Evolutionary conservation across 495 filamentous ascomycete species (phyloP), one percentile per base, ranked within the genome.

Genomic region (Penicillium dipodomyicola): DNA sequence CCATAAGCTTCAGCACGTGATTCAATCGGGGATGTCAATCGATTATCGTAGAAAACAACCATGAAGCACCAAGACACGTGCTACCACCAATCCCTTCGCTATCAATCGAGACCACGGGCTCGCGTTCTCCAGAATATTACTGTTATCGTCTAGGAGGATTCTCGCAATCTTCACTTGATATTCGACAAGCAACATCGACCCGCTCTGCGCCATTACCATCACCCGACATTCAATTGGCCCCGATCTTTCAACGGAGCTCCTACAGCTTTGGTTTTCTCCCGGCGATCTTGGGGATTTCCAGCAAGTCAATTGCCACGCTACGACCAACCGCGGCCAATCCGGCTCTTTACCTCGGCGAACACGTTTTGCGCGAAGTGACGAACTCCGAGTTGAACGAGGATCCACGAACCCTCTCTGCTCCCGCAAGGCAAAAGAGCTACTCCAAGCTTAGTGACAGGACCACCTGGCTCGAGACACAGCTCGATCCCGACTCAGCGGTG

Each of bases 1-100:
- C 20, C 19, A 43, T 45, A 29, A 51, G 55, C 40, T 57, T 54
- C 27, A 8, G 27, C 52, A 54, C 52, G 52, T 54, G 52, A 54
- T 52, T 17, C 15, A 52, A 41, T 54, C 42, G 52, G 32, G 43
- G 52, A 39, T 54, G 52, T 39, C 52, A 46, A 47, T 52, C 35
- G 50, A 22, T 14, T 15, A 52, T 40, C 49, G 15, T 35, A 43
- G 52, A 54, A 54, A 54, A 54, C 52, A 14, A 39, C 42, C 25
- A 47, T 48, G 45, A 20, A 48, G 29, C 17, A 10, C 20, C n/a
- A 19, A 51, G 35, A 19, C 52, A 47, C 33, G 30, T 9, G 14
- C 41, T 39, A n/a, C 32, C 23, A 27, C 42, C 33, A 46, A 46
- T 54, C 7, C 29, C n/a, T 41, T 39, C 17, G 50, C 15, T 52